Percentiles rank a stretch among this genome's conserved stretches.
Evolutionary conservation across 164 flowering plant species (phyloP).

Genomic region (Stephania japonica): DNA sequence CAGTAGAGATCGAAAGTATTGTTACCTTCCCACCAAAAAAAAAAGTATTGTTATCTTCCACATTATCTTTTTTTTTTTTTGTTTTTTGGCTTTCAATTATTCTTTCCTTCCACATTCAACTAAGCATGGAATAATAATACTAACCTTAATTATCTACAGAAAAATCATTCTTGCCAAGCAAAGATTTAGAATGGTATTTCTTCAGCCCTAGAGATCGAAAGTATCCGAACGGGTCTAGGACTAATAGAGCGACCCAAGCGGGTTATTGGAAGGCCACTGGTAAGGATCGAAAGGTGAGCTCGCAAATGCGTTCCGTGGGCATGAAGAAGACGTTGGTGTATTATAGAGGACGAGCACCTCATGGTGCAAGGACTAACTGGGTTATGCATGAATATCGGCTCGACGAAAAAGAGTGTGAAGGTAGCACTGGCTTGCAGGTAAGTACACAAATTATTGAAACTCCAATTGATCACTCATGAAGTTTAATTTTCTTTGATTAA

Average conservation of each 20-base stretch:
- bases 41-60: no score
- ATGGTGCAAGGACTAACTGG: slow-evolving; percentile 79
- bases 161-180: slow-evolving; percentile 86
- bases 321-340: slow-evolving; percentile 95
- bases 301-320: slow-evolving; percentile 65
- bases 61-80: no score
- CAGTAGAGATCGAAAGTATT: no score
- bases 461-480: no score
- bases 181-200: slow-evolving; percentile 93
- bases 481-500: no score
- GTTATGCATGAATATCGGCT: slow-evolving; percentile 98
- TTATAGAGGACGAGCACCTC: slow-evolving; percentile 92
- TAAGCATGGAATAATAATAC: no score
- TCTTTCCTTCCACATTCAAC: not conserved
- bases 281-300: slow-evolving; percentile 77
- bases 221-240: slow-evolving; percentile 91
- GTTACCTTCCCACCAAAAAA: no score
- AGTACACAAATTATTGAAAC: slow-evolving; percentile 18
- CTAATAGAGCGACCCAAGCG: slow-evolving; percentile 88
- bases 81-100: not conserved
- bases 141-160: no score
- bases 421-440: slow-evolving; percentile 50
- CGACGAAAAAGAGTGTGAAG: slow-evolving; percentile 74
- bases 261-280: slow-evolving; percentile 99
- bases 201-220: slow-evolving; percentile 91